These are phyloP conservation scores for Boletellus sp. DNA, from an alignment of 768 basidiomycete species.

Conservation along the genomic window DNA sequence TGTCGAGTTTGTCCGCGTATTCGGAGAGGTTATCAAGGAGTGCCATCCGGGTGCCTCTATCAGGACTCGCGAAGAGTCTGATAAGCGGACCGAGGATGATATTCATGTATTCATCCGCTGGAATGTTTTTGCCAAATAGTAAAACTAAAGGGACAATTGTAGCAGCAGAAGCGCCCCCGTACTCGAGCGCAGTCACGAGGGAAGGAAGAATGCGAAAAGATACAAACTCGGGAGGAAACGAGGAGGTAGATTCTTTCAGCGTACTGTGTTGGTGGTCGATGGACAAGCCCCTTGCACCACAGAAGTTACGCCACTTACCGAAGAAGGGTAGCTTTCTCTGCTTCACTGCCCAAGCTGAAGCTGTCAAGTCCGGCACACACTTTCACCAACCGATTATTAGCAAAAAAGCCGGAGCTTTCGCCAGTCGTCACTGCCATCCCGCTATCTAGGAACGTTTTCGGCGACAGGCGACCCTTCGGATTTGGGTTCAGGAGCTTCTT, in stretches of 20 bases:
- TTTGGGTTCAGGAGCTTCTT: conserved; percentile 90
- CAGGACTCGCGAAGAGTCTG: conserved; percentile 83
- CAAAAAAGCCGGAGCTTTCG: conserved; percentile 73
- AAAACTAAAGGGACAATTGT: conserved; percentile 81
- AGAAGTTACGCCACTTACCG: conserved; percentile 40
- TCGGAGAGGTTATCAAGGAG: conserved; percentile 81
- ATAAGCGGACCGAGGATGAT: conserved; percentile 74
- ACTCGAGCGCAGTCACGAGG: conserved; percentile 72
- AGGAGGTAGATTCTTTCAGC: conserved; percentile 72
- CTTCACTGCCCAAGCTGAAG: conserved; percentile 76
- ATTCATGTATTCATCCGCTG: conserved; percentile 66
- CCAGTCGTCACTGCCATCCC: conserved; percentile 67
- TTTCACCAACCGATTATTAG: conserved; percentile 75
- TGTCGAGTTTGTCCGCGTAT: conserved; percentile 84
- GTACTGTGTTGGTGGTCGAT: conserved; percentile 41
- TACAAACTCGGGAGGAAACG: conserved; percentile 84
- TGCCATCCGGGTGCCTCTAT: conserved; percentile 92
- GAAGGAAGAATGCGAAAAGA: conserved; percentile 86
- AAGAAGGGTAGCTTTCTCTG: conserved; percentile 71
- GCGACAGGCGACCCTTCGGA: conserved; percentile 70
- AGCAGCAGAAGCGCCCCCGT: conserved; percentile 71
- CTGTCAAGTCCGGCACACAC: conserved; percentile 83
- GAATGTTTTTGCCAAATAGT: conserved; percentile 68
- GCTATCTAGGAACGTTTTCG: conserved; percentile 72
- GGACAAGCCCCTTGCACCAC: background rate